phyloP scores from a whole-genome alignment of 1,284 basidiomycete genomes.

The Ganoderma lingzhi region DNA sequence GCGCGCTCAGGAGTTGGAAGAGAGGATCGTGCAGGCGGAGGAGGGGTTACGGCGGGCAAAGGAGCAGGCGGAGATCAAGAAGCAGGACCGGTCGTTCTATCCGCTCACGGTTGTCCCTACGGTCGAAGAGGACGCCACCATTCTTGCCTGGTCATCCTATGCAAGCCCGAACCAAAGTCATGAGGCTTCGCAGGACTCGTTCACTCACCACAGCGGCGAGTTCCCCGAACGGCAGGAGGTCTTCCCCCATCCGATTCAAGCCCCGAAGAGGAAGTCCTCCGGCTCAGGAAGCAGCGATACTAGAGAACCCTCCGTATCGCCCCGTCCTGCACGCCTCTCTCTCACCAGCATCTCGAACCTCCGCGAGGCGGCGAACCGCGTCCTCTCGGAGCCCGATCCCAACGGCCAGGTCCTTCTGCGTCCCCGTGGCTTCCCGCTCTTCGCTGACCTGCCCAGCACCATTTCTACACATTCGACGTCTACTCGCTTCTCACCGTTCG shows the following conservation, averaged over 20 bases:
- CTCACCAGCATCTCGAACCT: slow-evolving; percentile 50
- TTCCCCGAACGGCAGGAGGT: slow-evolving; percentile 32
- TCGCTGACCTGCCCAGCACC: slow-evolving; percentile 47
- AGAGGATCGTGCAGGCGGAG: slow-evolving; percentile 53
- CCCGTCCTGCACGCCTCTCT: slow-evolving; percentile 47
- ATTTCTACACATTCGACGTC: slow-evolving; percentile 39
- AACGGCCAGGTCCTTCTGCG: slow-evolving; percentile 39
- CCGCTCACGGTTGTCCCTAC: slow-evolving; percentile 42
- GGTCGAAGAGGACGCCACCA: slow-evolving; percentile 33
- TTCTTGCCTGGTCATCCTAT: slow-evolving; percentile 36
- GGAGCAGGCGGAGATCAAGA: slow-evolving; percentile 58
- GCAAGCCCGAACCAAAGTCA: slow-evolving; percentile 14
- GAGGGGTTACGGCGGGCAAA: slow-evolving; percentile 58
- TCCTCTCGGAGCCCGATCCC: slow-evolving; percentile 29
- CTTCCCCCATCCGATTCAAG: slow-evolving; percentile 35
- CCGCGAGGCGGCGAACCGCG: slow-evolving; percentile 32
- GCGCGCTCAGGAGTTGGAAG: slow-evolving; percentile 48
- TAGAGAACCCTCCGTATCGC: slow-evolving; percentile 40
- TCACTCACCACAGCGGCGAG: slow-evolving; percentile 34
- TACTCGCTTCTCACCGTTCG: slow-evolving; percentile 60
- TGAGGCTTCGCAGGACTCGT: slow-evolving; percentile 7
- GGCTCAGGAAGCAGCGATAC: slow-evolving; percentile 31
- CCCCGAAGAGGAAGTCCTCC: slow-evolving; percentile 34
- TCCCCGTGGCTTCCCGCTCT: slow-evolving; percentile 50
- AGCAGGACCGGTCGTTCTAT: slow-evolving; percentile 51